Evolutionary conservation across 2,329 filamentous ascomycete genomes (phyloP).

Genomic region (Botryotinia narcissicola): DNA sequence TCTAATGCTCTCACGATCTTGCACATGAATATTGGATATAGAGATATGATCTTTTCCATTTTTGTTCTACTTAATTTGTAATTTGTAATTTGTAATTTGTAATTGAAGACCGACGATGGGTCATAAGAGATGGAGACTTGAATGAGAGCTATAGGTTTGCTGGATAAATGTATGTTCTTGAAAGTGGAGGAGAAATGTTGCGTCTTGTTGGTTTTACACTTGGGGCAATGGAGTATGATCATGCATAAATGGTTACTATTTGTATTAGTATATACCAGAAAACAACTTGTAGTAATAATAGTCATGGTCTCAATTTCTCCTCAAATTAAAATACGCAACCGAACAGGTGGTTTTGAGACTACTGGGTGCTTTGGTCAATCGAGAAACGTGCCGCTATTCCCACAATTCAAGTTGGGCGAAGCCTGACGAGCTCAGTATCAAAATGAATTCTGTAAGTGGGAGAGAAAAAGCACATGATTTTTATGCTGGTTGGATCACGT

Average conservation of each 20-base stretch:
- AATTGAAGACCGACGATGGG: background rate
- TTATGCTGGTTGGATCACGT: background rate
- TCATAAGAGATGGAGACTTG: background rate
- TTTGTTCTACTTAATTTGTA: background rate
- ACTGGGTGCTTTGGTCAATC: background rate
- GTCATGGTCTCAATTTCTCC: background rate
- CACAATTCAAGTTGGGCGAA: background rate
- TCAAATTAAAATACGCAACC: background rate
- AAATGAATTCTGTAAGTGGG: background rate
- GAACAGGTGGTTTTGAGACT: background rate
- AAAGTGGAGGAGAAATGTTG: background rate
- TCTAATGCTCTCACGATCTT: background rate
- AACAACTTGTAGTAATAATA: background rate
- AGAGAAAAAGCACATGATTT: background rate
- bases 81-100: background rate
- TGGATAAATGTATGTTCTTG: background rate
- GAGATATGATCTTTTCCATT: background rate
- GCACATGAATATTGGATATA: background rate
- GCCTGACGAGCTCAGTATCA: background rate
- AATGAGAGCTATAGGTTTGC: background rate
- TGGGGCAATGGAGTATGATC: background rate
- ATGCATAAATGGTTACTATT: background rate
- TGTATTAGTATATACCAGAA: background rate
- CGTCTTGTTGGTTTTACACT: background rate
- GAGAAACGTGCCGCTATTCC: background rate